phyloP scores from a whole-genome alignment of 2,329 filamentous ascomycete species.

The Fusarium succisae region DNA sequence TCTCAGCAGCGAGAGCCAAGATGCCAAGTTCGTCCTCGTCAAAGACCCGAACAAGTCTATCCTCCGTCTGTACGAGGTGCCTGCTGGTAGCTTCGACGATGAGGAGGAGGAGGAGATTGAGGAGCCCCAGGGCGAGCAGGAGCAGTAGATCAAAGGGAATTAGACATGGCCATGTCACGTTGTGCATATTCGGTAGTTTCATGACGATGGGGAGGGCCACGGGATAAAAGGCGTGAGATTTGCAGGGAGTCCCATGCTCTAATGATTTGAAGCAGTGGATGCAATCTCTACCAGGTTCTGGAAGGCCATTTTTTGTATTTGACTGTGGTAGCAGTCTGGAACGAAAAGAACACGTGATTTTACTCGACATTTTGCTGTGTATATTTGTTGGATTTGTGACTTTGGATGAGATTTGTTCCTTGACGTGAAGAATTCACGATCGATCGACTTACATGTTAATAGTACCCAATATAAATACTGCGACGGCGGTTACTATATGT shows the following conservation, averaged over 20 bases:
- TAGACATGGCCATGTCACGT: slow-evolving; percentile 5
- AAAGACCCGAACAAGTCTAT: slow-evolving; percentile 98
- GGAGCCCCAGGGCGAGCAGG: slow-evolving; percentile 47
- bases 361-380: background rate
- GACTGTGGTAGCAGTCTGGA: slow-evolving; percentile 30
- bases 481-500: background rate
- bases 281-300: slow-evolving; percentile 32
- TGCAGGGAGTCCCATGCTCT: slow-evolving; percentile 40
- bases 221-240: slow-evolving; percentile 30
- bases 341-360: slow-evolving; percentile 43
- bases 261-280: slow-evolving; percentile 43
- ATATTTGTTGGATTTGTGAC: background rate
- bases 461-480: background rate
- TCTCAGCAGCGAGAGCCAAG: slow-evolving; percentile 77
- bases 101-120: slow-evolving; percentile 74
- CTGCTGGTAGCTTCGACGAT: slow-evolving; percentile 88
- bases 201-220: slow-evolving; percentile 15
- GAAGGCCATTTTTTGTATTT: slow-evolving; percentile 15
- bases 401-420: background rate
- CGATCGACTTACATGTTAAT: background rate
- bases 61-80: slow-evolving; percentile 91
- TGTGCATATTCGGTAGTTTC: slow-evolving; percentile 21
- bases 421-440: background rate
- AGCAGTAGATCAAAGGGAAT: slow-evolving; percentile 23
- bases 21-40: slow-evolving; percentile 83